Base-by-base conservation (phyloP, 345 rosid species). In the Euphorbia pulcherrima region DNA sequence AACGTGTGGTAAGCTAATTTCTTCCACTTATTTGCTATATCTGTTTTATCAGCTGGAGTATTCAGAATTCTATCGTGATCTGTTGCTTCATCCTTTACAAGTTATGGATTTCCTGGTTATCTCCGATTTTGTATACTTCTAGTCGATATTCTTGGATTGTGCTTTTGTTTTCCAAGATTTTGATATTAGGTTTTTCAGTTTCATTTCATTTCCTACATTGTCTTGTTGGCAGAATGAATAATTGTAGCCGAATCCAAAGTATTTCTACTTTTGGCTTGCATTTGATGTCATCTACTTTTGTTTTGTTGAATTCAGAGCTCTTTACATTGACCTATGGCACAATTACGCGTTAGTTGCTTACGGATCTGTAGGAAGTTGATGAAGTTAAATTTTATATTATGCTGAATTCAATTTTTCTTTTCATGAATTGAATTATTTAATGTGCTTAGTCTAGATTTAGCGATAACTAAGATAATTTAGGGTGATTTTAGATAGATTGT, bases 261-360 rank as follows among this genome's bases (percentile, higher is more conserved):
- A 29, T 30, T 75, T 52, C 35, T 69, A 35, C 52, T 46, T 17
- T 21, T 44, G 63, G 63, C 26, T 58, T 24, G 30, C 47, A 48
- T 39, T 26, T 75, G 53, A 47, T 51, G 7, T 71, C 73, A 50
- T 40, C 28, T 57, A 40, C 60, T 69, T 46, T 14, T 6, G 63
- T 69, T 60, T 77, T 69, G 80, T 67, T 87, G 98, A 94, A 91
- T 72, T 92, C 92, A 1, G 97, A 94, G 84, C 80, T 91, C 61
- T 94, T 94, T 68, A 94, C 99, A 2, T 78, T 89, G 64, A 91
- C 99, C 16, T 94, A 91, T 64, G 97, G 97, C 40, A 92, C 92
- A 54, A 86, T 87, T 37, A 96, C 89, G 73, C 86, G 97, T 37
- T 96, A 88, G 67, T 76, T 94, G 83, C 91, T 94, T 64, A 94